These are phyloP conservation scores for Aschersonia sp. DNA, from an alignment of 2,329 filamentous ascomycete genomes.

Conservation along the genomic window DNA sequence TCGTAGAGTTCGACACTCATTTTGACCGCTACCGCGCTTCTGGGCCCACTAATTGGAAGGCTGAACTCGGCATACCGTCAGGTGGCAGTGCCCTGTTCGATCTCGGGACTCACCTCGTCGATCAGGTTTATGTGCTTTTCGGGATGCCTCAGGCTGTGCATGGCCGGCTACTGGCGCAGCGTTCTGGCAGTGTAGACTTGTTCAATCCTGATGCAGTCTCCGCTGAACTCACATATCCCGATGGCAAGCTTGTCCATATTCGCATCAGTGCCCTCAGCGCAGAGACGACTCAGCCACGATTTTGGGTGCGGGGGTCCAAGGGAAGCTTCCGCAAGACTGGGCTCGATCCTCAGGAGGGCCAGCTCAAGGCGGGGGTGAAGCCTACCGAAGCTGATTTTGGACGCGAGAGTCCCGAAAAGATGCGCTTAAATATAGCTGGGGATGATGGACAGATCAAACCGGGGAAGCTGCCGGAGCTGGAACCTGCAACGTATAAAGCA, in stretches of 20 bases:
- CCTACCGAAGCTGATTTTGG: slow-evolving; percentile 51
- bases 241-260: slow-evolving; percentile 49
- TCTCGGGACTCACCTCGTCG: slow-evolving; percentile 60
- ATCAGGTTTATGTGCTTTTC: slow-evolving; percentile 58
- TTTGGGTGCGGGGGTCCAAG: slow-evolving; percentile 62
- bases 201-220: slow-evolving; percentile 44
- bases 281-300: slow-evolving; percentile 55
- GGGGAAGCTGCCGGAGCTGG: slow-evolving; percentile 36
- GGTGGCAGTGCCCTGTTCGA: slow-evolving; percentile 60
- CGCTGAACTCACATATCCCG: slow-evolving; percentile 50
- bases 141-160: slow-evolving; percentile 54
- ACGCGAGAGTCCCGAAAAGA: slow-evolving; percentile 43
- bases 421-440: slow-evolving; percentile 41
- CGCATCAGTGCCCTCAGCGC: slow-evolving; percentile 56
- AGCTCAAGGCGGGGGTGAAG: slow-evolving; percentile 48
- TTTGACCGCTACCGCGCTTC: slow-evolving; percentile 60
- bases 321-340: slow-evolving; percentile 60
- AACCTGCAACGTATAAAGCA: slow-evolving; percentile 51
- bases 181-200: slow-evolving; percentile 29
- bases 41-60: slow-evolving; percentile 52
- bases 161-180: slow-evolving; percentile 52
- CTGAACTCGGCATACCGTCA: slow-evolving; percentile 36
- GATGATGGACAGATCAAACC: slow-evolving; percentile 34
- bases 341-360: slow-evolving; percentile 63
- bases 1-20: slow-evolving; percentile 66